A percentile compares a stretch with the other conserved stretches of the same genome.
These are phyloP conservation scores for Umbilicus rupestris DNA, from an alignment of 164 flowering plant species.

Conservation along the genomic window DNA sequence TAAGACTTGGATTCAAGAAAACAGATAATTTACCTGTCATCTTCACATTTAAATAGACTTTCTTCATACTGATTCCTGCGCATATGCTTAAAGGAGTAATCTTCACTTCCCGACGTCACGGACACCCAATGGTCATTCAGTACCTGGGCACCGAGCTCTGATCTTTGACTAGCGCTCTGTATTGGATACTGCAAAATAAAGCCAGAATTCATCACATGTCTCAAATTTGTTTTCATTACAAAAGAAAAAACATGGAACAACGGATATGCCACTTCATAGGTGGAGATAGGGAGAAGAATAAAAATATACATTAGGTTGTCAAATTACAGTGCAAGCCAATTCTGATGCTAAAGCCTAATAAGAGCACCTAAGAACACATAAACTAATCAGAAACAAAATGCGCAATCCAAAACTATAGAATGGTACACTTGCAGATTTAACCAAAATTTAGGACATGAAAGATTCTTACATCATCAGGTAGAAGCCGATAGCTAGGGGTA, in stretches of 20 bases:
- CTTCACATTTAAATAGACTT: slow-evolving; percentile 71
- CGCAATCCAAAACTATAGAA: neutral
- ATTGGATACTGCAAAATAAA: slow-evolving; percentile 49
- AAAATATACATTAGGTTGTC: neutral
- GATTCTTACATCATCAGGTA: slow-evolving; percentile 51
- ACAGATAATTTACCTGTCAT: slow-evolving; percentile 39
- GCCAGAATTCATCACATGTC: neutral
- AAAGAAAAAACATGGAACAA: neutral
- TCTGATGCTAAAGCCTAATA: neutral
- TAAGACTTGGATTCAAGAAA: neutral
- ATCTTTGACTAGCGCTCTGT: slow-evolving; percentile 50
- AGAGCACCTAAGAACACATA: neutral
- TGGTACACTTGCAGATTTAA: neutral
- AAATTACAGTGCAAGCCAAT: neutral
- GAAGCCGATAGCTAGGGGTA: slow-evolving; percentile 61
- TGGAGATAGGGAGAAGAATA: neutral
- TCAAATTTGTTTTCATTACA: neutral
- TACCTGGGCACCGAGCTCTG: slow-evolving; percentile 58
- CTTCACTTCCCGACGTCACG: slow-evolving; percentile 76
- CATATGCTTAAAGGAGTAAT: slow-evolving; percentile 73
- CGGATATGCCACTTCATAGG: neutral
- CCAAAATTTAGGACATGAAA: neutral
- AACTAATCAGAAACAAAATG: neutral
- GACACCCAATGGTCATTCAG: slow-evolving; percentile 76
- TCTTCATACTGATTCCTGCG: slow-evolving; percentile 73